Percentiles rank a stretch among this genome's conserved stretches.
Evolutionary conservation across 805 yeast genomes (phyloP).

Genomic region (Wickerhamomyces hampshirensis): DNA sequence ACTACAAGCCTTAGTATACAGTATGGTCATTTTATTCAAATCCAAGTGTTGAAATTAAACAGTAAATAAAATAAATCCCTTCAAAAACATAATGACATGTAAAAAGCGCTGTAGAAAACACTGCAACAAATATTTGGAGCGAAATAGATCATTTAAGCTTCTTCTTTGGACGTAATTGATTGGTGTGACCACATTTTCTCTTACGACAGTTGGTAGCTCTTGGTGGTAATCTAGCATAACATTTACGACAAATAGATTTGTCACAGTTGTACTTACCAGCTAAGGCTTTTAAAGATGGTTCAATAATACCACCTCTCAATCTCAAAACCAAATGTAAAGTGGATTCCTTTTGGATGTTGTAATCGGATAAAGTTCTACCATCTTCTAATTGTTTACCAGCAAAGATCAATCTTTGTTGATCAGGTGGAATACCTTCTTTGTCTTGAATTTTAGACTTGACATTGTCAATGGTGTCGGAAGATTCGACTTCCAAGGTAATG

Average conservation of each 20-base stretch:
- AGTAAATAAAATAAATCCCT: background rate
- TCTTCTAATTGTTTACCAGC: constrained; percentile 99
- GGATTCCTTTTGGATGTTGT: constrained; percentile 99
- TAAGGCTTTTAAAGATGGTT: constrained; percentile 98
- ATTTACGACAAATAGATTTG: constrained; percentile 97
- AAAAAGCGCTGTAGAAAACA: constrained; percentile 1
- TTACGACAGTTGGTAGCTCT: constrained; percentile 99
- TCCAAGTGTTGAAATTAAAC: constrained; percentile 1
- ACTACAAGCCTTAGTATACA: no score
- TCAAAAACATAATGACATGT: constrained; percentile 5
- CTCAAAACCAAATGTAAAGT: constrained; percentile 94
- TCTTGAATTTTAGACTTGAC: constrained; percentile 98
- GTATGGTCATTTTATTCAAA: constrained; percentile 1
- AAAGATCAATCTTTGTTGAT: constrained; percentile 98
- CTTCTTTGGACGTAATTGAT: constrained; percentile 99
- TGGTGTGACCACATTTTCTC: constrained; percentile 99
- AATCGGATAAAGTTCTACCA: constrained; percentile 97
- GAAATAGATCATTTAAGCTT: constrained; percentile 81
- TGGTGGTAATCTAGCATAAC: constrained; percentile 99
- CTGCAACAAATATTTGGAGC: constrained; percentile 19
- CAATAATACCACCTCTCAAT: constrained; percentile 99
- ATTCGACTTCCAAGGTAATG: constrained; percentile 98
- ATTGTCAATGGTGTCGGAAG: constrained; percentile 97
- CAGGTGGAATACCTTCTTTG: constrained; percentile 99
- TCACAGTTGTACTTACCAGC: constrained; percentile 99